A percentile compares a stretch with the other conserved stretches of the same genome.
Conservation (phyloP, 169 alveolate genomes). For the Plasmodium relictum region DNA sequence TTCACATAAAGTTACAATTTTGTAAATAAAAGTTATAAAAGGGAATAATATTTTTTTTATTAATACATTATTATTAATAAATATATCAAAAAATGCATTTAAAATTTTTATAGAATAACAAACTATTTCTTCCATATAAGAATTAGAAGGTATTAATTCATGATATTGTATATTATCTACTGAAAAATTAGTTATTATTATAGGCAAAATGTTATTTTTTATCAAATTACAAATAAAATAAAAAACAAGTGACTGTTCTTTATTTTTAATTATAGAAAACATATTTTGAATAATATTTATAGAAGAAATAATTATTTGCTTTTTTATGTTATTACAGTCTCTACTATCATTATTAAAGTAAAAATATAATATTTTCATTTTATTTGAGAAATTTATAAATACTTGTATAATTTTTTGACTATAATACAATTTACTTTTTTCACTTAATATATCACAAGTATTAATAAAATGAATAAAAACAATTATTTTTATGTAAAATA, state of each 20-base stretch:
- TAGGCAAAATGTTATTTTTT: constrained; percentile 34
- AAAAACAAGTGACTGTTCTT: constrained; percentile 47
- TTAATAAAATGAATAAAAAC: constrained; percentile 47
- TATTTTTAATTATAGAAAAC: constrained; percentile 27
- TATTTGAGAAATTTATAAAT: constrained; percentile 21
- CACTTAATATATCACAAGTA: constrained; percentile 24
- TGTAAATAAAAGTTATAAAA: constrained; percentile 30
- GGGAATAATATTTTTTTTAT: constrained; percentile 31
- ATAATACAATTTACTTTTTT: constrained; percentile 20
- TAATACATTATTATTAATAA: constrained; percentile 11
- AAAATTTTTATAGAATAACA: constrained; percentile 46
- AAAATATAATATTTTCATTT: constrained; percentile 36
- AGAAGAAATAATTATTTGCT: constrained; percentile 54
- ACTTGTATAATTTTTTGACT: constrained; percentile 18
- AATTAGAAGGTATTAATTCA: constrained; percentile 19
- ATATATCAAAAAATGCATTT: constrained; percentile 40
- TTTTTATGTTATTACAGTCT: constrained; percentile 10
- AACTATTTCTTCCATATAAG: constrained; percentile 49
- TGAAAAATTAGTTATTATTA: constrained; percentile 4
- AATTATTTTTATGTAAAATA: constrained; percentile 63
- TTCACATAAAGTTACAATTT: constrained; percentile 34
- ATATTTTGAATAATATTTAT: constrained; percentile 64
- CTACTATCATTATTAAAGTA: background rate
- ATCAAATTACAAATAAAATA: constrained; percentile 47
- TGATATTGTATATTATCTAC: constrained; percentile 14